Conservation (phyloP, 164 flowering plant genomes). For the Stephania cephalantha region DNA sequence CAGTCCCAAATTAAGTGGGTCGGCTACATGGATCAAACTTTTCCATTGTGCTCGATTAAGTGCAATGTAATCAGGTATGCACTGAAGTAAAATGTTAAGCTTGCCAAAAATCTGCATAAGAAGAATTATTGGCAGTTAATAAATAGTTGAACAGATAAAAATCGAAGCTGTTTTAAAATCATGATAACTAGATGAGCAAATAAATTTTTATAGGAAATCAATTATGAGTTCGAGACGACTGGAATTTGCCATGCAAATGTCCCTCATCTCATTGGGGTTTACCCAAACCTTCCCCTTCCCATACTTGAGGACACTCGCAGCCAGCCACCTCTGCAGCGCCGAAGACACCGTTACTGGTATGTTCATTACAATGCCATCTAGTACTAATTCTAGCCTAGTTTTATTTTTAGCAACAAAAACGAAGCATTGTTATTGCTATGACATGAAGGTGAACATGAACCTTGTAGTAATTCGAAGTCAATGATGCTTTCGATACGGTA, state of each 20-base stretch:
- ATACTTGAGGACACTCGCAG: conserved; percentile 36
- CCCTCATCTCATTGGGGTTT: conserved; percentile 37
- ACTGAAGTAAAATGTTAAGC: too few species aligned
- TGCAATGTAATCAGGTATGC: too few species aligned
- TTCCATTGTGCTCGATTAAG: too few species aligned
- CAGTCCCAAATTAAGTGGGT: too few species aligned
- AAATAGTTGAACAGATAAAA: background rate
- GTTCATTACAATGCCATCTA: too few species aligned
- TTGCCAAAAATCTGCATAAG: background rate
- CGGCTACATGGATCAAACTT: too few species aligned
- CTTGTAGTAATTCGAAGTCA: too few species aligned
- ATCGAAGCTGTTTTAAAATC: background rate
- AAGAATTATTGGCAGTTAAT: background rate
- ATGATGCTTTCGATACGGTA: too few species aligned
- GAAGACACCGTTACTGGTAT: conserved; percentile 22
- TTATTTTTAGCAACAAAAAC: too few species aligned
- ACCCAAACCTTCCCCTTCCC: conserved; percentile 41
- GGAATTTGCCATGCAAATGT: conserved; percentile 40
- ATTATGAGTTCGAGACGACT: conserved; percentile 15
- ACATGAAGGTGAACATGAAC: too few species aligned
- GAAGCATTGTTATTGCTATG: too few species aligned
- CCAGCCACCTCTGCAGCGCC: conserved; percentile 37
- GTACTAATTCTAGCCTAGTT: too few species aligned
- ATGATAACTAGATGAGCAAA: background rate
- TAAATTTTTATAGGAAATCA: background rate